Percentiles rank a stretch among this genome's conserved stretches.
phyloP scores from a whole-genome alignment of 106 monocot genomes.

The Apostasia shenzhenica region DNA sequence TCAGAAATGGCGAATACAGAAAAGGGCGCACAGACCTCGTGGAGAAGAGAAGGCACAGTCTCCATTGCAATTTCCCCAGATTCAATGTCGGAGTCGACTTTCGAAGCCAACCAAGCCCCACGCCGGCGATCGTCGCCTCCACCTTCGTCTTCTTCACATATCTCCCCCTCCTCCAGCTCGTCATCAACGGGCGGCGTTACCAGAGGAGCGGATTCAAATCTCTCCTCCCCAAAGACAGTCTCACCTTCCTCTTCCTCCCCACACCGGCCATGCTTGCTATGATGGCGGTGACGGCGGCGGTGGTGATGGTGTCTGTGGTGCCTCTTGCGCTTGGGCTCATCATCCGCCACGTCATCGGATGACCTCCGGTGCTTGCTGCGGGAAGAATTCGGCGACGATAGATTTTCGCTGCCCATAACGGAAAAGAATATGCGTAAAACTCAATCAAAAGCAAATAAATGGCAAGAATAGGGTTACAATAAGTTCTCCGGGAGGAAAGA shows the following conservation, averaged over 20 bases:
- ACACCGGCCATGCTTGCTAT: constrained; percentile 15
- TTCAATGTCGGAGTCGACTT: neutral
- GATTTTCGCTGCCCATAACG: constrained; percentile 40
- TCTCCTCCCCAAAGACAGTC: neutral
- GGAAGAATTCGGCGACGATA: constrained; percentile 6
- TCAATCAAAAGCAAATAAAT: neutral
- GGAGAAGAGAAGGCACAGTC: neutral
- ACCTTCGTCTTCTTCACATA: constrained; percentile 55
- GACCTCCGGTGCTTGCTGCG: constrained; percentile 42
- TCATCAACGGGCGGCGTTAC: constrained; percentile 12
- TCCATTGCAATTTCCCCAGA: neutral
- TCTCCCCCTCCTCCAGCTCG: constrained; percentile 85
- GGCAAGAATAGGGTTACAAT: constrained; percentile 27
- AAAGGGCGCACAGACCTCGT: neutral
- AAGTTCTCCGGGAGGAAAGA: neutral
- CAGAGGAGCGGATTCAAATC: neutral
- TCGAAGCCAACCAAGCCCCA: neutral
- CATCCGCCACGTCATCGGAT: constrained; percentile 21
- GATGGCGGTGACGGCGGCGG: constrained; percentile 23
- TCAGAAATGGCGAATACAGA: too few species aligned
- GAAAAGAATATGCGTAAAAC: neutral
- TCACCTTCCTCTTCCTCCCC: constrained; percentile 6
- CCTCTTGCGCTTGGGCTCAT: constrained; percentile 43
- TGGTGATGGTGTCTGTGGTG: constrained; percentile 41
- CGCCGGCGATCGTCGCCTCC: constrained; percentile 1